phyloP scores from a whole-genome alignment of 208 protist species.

The Acanthamoeba triangularis region DNA sequence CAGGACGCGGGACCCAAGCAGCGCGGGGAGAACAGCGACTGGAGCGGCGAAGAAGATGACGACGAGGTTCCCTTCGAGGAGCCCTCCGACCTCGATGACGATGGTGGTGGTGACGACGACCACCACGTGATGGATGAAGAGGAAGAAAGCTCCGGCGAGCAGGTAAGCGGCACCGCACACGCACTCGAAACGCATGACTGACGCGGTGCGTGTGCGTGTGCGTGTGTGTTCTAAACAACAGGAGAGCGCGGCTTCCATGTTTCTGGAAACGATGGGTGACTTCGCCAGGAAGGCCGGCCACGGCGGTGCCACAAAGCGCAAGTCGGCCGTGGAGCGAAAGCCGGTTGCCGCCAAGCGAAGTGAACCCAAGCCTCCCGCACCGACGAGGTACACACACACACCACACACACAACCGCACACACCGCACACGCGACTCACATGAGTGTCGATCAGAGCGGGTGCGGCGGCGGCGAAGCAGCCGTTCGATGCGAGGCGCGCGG shows the following conservation, averaged over 20 bases:
- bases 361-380: neutral
- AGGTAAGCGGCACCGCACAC: neutral
- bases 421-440: neutral
- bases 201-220: too few relatives aligned
- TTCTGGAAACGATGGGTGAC: neutral
- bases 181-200: too few relatives aligned
- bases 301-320: neutral
- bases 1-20: neutral
- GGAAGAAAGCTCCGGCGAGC: neutral
- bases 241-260: neutral
- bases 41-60: neutral
- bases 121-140: neutral
- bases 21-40: slow-evolving; percentile 37
- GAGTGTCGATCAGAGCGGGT: neutral
- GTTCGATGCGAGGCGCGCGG: neutral
- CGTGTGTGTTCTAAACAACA: neutral
- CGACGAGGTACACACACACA: neutral
- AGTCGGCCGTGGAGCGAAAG: too few relatives aligned
- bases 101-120: too few relatives aligned
- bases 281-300: neutral
- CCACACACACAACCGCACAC: neutral
- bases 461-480: too few relatives aligned
- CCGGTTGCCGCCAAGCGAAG: neutral
- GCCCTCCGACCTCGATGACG: neutral
- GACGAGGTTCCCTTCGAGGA: neutral